These are phyloP conservation scores for Wickerhamiella dianesei DNA, from an alignment of 805 yeast genomes.

Conservation along the genomic window DNA sequence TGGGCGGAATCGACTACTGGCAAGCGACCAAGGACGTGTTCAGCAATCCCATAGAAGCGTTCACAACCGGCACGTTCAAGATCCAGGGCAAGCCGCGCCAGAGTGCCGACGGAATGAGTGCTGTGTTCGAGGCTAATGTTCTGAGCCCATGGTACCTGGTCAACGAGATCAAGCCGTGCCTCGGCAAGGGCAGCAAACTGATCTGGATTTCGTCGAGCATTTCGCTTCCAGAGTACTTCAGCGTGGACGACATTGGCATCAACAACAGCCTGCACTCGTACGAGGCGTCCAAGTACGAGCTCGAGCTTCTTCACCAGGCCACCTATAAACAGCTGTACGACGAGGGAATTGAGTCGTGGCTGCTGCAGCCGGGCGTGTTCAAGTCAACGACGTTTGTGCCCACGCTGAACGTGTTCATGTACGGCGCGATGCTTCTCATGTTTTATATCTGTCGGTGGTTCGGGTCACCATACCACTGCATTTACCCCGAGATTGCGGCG, in stretches of 20 bases:
- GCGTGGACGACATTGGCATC: constrained; percentile 63
- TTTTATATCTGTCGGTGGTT: constrained; percentile 69
- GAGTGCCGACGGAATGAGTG: constrained; percentile 66
- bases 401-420: constrained; percentile 64
- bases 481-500: constrained; percentile 80
- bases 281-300: constrained; percentile 81
- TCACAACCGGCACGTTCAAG: constrained; percentile 80
- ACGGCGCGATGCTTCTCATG: constrained; percentile 70
- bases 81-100: constrained; percentile 66
- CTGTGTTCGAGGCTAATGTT: constrained; percentile 90
- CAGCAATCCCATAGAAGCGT: constrained; percentile 59
- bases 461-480: constrained; percentile 84
- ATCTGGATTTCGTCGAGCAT: constrained; percentile 81
- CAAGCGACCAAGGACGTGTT: constrained; percentile 59
- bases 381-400: constrained; percentile 67
- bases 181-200: constrained; percentile 50
- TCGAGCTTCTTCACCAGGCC: constrained; percentile 71
- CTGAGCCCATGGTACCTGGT: constrained; percentile 86
- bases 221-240: constrained; percentile 61
- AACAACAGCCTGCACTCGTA: constrained; percentile 53
- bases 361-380: constrained; percentile 91
- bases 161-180: constrained; percentile 44
- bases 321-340: constrained; percentile 39
- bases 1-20: constrained; percentile 76
- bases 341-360: constrained; percentile 52